Evolutionary conservation across 805 yeast species (phyloP).

Genomic region (Yarrowia sp.): DNA sequence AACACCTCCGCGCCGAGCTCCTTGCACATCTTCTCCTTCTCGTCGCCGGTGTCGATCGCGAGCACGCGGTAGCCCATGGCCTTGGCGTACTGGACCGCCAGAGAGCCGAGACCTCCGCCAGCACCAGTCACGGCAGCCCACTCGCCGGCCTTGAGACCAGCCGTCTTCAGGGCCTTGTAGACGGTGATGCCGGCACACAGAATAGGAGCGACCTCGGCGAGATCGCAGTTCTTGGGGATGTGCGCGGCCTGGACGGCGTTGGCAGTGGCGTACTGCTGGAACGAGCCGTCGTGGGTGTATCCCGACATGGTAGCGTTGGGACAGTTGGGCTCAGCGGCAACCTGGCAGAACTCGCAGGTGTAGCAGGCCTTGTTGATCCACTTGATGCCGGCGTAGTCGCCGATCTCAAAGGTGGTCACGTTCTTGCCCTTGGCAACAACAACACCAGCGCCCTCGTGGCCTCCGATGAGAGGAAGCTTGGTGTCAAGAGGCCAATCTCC

Average conservation of each 20-base stretch:
- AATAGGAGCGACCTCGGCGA: neutral
- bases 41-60: slow-evolving; percentile 70
- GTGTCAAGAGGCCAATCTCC: slow-evolving; percentile 80
- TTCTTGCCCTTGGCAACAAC: slow-evolving; percentile 46
- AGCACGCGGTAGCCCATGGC: slow-evolving; percentile 75
- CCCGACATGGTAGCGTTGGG: slow-evolving; percentile 6
- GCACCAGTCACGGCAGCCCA: slow-evolving; percentile 80
- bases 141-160: slow-evolving; percentile 65
- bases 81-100: slow-evolving; percentile 70
- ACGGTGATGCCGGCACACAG: slow-evolving; percentile 14
- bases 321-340: slow-evolving; percentile 5
- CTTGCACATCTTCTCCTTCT: slow-evolving; percentile 54
- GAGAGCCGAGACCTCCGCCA: slow-evolving; percentile 75
- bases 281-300: slow-evolving; percentile 1
- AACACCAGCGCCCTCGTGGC: slow-evolving; percentile 92
- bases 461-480: slow-evolving; percentile 76
- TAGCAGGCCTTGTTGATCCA: slow-evolving; percentile 17
- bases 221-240: slow-evolving; percentile 2
- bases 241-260: slow-evolving; percentile 6
- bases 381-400: slow-evolving; percentile 13
- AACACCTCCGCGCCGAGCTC: slow-evolving; percentile 63
- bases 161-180: slow-evolving; percentile 84
- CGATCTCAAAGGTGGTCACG: slow-evolving; percentile 6
- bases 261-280: slow-evolving; percentile 18
- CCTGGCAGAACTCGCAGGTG: slow-evolving; percentile 17